These are phyloP conservation scores for Xylaria cubensis DNA, from an alignment of 495 filamentous ascomycete species.

Conservation along the genomic window DNA sequence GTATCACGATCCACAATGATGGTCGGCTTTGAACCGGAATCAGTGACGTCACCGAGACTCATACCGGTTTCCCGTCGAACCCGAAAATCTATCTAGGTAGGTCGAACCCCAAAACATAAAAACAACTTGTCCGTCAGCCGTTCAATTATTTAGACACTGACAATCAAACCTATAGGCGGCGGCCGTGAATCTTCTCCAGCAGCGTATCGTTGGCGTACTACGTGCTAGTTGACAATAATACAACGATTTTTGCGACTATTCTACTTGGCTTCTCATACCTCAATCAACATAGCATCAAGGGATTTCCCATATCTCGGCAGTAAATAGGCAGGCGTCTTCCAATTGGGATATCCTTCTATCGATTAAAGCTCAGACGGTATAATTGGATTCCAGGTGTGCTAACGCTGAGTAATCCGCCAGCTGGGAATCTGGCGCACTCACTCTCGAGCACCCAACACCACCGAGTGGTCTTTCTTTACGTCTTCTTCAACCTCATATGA, in stretches of 20 bases:
- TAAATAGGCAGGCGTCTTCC: background rate
- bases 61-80: background rate
- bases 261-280: background rate
- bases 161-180: background rate
- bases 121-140: background rate
- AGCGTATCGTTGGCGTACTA: background rate
- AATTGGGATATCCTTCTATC: background rate
- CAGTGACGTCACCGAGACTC: constrained; percentile 22
- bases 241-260: background rate
- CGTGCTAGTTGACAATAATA: background rate
- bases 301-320: background rate
- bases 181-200: background rate
- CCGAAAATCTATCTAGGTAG: background rate
- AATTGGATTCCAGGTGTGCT: background rate
- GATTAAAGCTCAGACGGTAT: background rate
- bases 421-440: background rate
- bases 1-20: constrained; percentile 1
- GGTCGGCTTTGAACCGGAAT: background rate
- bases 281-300: background rate
- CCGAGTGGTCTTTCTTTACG: background rate
- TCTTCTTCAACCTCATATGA: background rate
- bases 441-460: background rate
- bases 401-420: constrained; percentile 23
- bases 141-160: background rate
- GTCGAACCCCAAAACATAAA: background rate